Evolutionary conservation across 2,329 filamentous ascomycete species (phyloP).

Genomic region (Cladophialophora carrionii): DNA sequence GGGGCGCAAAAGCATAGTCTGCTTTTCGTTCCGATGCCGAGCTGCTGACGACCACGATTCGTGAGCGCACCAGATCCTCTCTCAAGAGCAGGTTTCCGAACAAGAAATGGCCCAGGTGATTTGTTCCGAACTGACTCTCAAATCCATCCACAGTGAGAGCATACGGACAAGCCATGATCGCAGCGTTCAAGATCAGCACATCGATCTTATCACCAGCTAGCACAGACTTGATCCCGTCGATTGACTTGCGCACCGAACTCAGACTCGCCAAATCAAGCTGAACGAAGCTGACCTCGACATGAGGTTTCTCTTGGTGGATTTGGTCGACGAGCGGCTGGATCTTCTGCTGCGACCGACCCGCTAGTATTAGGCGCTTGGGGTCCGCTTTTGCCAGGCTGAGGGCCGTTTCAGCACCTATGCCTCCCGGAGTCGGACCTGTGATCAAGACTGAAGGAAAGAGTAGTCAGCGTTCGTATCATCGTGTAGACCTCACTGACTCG

Average conservation of each 20-base stretch:
- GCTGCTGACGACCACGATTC: conserved; percentile 42
- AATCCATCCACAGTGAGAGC: conserved; percentile 41
- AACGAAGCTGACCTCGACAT: conserved; percentile 31
- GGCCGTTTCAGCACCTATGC: conserved; percentile 40
- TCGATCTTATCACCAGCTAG: conserved; percentile 41
- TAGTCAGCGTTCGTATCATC: not conserved
- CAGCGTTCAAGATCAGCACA: conserved; percentile 52
- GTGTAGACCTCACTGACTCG: no score
- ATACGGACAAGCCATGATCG: conserved; percentile 45
- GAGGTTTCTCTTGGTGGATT: conserved; percentile 22
- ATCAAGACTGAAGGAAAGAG: conserved; percentile 39
- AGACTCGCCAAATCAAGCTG: conserved; percentile 30
- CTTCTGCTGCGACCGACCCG: conserved; percentile 38
- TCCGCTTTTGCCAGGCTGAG: conserved; percentile 39
- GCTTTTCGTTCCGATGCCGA: conserved; percentile 23
- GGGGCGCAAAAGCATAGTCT: conserved; percentile 40
- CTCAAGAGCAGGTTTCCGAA: conserved; percentile 48
- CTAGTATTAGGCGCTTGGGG: conserved; percentile 40
- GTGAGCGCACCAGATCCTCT: conserved; percentile 33
- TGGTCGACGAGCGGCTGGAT: conserved; percentile 40
- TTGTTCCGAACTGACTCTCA: conserved; percentile 48
- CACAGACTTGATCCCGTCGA: conserved; percentile 42
- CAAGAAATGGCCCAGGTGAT: conserved; percentile 48
- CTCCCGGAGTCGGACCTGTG: conserved; percentile 37
- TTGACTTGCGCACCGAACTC: conserved; percentile 37